Evolutionary conservation across 768 basidiomycete genomes (phyloP).

Genomic region (Hydnomerulius pinastri): DNA sequence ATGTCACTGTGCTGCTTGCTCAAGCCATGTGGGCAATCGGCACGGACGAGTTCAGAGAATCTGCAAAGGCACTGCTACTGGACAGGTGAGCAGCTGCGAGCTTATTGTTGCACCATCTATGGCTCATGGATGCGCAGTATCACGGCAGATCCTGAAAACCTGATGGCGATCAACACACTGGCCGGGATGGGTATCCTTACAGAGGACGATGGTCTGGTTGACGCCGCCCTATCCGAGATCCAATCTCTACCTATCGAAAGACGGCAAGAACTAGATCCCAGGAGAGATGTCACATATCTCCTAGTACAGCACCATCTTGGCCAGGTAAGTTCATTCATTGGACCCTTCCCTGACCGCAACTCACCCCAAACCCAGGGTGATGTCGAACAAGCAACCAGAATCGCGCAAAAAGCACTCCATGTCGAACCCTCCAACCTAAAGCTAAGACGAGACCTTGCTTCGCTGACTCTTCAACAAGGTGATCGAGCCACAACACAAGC

Average conservation of each 20-base stretch:
- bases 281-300: conserved; percentile 69
- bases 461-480: conserved; percentile 52
- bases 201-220: conserved; percentile 74
- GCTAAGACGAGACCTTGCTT: conserved; percentile 55
- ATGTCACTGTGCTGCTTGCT: conserved; percentile 77
- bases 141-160: conserved; percentile 71
- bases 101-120: background rate
- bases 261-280: conserved; percentile 66
- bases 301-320: conserved; percentile 70
- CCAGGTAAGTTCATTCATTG: conserved; percentile 49
- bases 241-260: conserved; percentile 66
- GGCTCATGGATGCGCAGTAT: conserved; percentile 52
- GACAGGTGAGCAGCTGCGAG: conserved; percentile 62
- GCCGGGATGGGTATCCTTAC: conserved; percentile 90
- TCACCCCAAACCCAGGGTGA: conserved; percentile 43
- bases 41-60: conserved; percentile 72
- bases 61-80: conserved; percentile 75
- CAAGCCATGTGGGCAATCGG: conserved; percentile 84
- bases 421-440: conserved; percentile 54
- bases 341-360: background rate
- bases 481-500: conserved; percentile 46
- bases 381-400: conserved; percentile 46
- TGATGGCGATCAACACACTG: conserved; percentile 79
- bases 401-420: conserved; percentile 58
- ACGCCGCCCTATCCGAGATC: conserved; percentile 86